phyloP scores from a whole-genome alignment of 2,329 filamentous ascomycete genomes.

The Venturia pyrina region DNA sequence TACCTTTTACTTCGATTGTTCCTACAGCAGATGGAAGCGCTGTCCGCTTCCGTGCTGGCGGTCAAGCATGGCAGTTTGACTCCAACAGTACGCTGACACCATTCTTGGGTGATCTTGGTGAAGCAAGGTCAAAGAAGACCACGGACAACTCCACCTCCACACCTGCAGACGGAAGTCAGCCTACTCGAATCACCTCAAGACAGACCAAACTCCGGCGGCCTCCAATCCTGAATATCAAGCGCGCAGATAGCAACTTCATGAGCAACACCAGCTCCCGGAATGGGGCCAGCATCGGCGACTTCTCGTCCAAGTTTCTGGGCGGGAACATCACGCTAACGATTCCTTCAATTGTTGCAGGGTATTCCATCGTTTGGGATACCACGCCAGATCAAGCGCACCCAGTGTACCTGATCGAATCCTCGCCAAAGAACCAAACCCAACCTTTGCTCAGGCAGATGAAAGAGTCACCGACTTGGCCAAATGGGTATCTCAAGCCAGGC shows the following conservation, averaged over 20 bases:
- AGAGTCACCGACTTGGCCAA: constrained; percentile 7
- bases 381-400: constrained; percentile 17
- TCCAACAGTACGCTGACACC: constrained; percentile 12
- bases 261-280: not conserved
- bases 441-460: constrained; percentile 15
- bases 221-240: not conserved
- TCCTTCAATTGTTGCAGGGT: not conserved
- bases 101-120: constrained; percentile 13
- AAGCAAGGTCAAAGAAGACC: constrained; percentile 11
- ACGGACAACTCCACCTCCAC: constrained; percentile 6
- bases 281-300: not conserved
- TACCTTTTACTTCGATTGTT: constrained; percentile 17
- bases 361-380: constrained; percentile 16
- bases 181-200: constrained; percentile 11
- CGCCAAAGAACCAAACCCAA: constrained; percentile 17
- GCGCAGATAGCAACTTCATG: not conserved
- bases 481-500: constrained; percentile 18
- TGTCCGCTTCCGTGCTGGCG: constrained; percentile 16
- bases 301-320: not conserved
- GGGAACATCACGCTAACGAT: not conserved
- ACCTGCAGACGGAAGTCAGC: constrained; percentile 1
- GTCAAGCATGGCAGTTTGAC: constrained; percentile 16
- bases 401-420: constrained; percentile 18
- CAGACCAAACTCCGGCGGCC: not conserved
- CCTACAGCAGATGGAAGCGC: constrained; percentile 7